A percentile compares a stretch with the other conserved stretches of the same genome.
Evolutionary conservation across 331 rosid species (phyloP).

Genomic region (Phaseolus coccineus): DNA sequence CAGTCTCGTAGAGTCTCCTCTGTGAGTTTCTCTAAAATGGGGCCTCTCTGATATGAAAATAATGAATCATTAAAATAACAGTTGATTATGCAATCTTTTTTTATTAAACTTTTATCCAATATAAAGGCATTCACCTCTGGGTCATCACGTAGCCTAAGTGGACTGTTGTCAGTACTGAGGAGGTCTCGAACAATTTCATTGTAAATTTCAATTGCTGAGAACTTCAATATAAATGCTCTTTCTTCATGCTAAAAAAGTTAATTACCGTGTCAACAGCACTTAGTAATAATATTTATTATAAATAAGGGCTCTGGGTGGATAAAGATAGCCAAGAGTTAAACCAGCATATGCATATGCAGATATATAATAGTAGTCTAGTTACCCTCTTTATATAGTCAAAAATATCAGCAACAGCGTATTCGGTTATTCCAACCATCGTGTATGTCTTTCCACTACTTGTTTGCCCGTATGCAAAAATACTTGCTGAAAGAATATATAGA

Average conservation of each 20-base stretch:
- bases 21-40: conserved; percentile 84
- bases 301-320: not conserved
- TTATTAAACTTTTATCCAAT: conserved; percentile 14
- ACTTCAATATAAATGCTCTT: conserved; percentile 89
- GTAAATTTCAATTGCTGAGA: conserved; percentile 97
- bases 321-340: conserved; percentile 31
- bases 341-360: conserved; percentile 11
- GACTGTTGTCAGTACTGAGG: conserved; percentile 76
- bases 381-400: conserved; percentile 88
- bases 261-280: conserved; percentile 35
- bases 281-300: not conserved
- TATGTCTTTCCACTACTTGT: conserved; percentile 99
- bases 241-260: conserved; percentile 81
- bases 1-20: conserved; percentile 90
- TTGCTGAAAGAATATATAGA: conserved; percentile 68
- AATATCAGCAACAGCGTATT: conserved; percentile 85
- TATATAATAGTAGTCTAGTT: conserved; percentile 35
- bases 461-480: conserved; percentile 98
- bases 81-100: conserved; percentile 22
- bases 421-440: conserved; percentile 97
- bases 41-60: conserved; percentile 72
- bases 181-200: conserved; percentile 98
- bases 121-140: conserved; percentile 76
- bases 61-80: conserved; percentile 45
- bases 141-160: conserved; percentile 96